Percentiles rank a stretch among this genome's conserved stretches.
These are phyloP conservation scores for Mortierella sp. DNA, from an alignment of 371 early-diverging fungal species.

Conservation along the genomic window DNA sequence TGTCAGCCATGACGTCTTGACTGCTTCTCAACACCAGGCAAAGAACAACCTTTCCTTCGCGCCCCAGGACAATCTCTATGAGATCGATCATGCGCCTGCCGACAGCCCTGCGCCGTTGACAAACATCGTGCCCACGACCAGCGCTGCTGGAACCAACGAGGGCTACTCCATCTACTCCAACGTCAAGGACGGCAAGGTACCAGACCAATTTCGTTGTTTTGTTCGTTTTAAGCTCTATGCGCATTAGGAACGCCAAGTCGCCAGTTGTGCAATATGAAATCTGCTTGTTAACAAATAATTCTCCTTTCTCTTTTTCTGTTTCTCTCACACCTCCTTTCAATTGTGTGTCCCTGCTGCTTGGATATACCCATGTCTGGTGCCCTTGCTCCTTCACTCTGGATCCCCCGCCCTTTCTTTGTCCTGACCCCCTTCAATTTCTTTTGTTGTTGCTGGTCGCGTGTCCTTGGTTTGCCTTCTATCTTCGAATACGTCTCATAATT, in stretches of 20 bases:
- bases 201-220: conserved; percentile 65
- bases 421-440: conserved; percentile 18
- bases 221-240: neutral
- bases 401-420: neutral
- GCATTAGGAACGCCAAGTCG: too few species aligned
- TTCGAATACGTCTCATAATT: neutral
- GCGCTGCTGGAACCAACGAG: conserved; percentile 81
- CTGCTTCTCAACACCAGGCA: neutral
- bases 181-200: conserved; percentile 60
- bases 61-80: conserved; percentile 12
- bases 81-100: neutral
- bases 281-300: neutral
- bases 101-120: conserved; percentile 79
- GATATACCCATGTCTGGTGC: conserved; percentile 18
- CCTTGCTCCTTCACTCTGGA: conserved; percentile 36
- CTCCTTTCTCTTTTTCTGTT: conserved; percentile 57
- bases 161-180: conserved; percentile 59
- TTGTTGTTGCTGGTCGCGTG: conserved; percentile 32
- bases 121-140: conserved; percentile 69
- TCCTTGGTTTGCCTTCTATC: neutral
- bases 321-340: conserved; percentile 59
- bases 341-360: conserved; percentile 59
- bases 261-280: neutral
- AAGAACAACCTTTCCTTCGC: conserved; percentile 36
- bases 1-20: neutral